A percentile compares a stretch with the other conserved stretches of the same genome.
phyloP scores from a whole-genome alignment of 2,329 filamentous ascomycete species.

The Ophiostoma novo-ulmi region DNA sequence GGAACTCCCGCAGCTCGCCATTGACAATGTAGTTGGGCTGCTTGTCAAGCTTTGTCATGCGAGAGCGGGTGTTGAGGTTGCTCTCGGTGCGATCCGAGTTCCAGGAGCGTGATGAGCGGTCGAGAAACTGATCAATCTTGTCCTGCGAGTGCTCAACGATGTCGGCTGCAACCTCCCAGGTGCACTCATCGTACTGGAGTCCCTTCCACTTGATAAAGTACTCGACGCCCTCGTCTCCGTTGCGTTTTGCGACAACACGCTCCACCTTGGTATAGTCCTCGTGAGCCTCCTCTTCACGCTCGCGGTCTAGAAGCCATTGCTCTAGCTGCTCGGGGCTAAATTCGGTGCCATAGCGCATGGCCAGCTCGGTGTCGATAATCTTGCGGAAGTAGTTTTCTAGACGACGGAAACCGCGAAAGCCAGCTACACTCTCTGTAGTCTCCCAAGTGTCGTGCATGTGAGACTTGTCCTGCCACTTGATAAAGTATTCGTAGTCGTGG shows the following conservation, averaged over 20 bases:
- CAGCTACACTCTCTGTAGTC: constrained; percentile 64
- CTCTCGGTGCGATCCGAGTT: constrained; percentile 73
- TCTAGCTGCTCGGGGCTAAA: constrained; percentile 80
- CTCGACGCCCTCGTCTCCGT: constrained; percentile 74
- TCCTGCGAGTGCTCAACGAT: constrained; percentile 75
- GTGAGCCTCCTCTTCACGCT: constrained; percentile 81
- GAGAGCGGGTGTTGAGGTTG: constrained; percentile 66
- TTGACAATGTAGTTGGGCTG: constrained; percentile 82
- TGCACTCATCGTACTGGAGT: constrained; percentile 86
- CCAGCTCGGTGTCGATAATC: constrained; percentile 71
- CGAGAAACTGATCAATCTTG: constrained; percentile 86
- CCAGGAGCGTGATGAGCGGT: constrained; percentile 75
- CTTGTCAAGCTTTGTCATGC: constrained; percentile 67
- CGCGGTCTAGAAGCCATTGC: constrained; percentile 91
- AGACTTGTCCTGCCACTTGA: constrained; percentile 96
- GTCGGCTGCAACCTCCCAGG: constrained; percentile 72
- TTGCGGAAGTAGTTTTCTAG: constrained; percentile 94
- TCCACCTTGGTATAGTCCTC: constrained; percentile 91
- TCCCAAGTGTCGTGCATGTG: constrained; percentile 97
- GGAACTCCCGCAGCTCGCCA: constrained; percentile 85
- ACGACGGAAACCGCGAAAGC: constrained; percentile 78
- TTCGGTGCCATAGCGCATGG: constrained; percentile 66
- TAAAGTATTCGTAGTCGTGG: constrained; percentile 82
- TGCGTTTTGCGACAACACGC: constrained; percentile 77
- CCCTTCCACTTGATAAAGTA: constrained; percentile 98